Base-by-base conservation (phyloP, 306 rosid genomes). In the Dryas alaskensis region DNA sequence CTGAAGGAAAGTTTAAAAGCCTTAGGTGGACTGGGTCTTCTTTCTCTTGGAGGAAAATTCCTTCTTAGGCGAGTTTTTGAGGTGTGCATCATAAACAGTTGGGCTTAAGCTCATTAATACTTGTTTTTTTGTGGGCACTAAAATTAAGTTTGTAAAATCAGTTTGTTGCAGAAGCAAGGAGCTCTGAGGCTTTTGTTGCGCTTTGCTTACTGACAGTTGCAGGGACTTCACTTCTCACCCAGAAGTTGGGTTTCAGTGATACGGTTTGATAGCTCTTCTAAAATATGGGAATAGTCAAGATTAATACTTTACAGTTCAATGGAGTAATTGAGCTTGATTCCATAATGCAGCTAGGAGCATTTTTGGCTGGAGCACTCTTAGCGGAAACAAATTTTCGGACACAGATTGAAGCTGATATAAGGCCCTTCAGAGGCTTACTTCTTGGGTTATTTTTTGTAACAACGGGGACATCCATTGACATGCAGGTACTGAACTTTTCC, bases 351-450 rank as follows among this genome's bases (percentile, higher is more conserved):
- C 99, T 95, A 73, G 99, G 99, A 84, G 99, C 99, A 60, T 95
- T 94, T 87, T 86, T 95, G 84, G 99, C 96, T 50, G 99, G 99
- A 80, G 99, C 99, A 49, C 74, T 95, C 72, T 87, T 95, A 77
- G 99, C 99, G 17, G 99, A 95, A 89, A 95, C 99, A 59, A 95
- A 95, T 79, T 94, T 92, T 82, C 86, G 99, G 85, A 95, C 98
- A 45, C 99, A 95, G 84, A 95, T 95, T 88, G 99, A 95, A 92
- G 99, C 99, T 65, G 98, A 95, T 84, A 95, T 95, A 84, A 86
- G 96, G 84, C 99, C 99, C 17, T 95, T 95, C 78, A 87, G 98
- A 86, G 99, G 99, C 78, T 85, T 95, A 82, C 96, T 95, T 63
- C 97, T 95, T 10, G 99, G 99, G 65, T 84, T 95, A 77, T 95